Percentiles rank a stretch among this genome's conserved stretches.
Conservation (phyloP, 345 rosid genomes). For the Euphorbia tirucalli region DNA sequence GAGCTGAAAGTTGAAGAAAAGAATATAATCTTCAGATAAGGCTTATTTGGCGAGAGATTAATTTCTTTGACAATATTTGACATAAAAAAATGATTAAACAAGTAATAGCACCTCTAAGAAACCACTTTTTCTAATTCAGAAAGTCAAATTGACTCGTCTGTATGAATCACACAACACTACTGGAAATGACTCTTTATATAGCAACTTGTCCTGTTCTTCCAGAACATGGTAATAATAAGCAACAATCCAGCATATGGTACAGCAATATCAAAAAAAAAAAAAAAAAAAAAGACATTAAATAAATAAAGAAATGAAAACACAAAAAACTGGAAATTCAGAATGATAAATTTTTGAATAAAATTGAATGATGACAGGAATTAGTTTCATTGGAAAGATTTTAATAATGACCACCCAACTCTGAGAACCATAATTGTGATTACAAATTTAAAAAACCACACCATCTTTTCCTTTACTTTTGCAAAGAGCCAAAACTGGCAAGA, state of each 20-base stretch:
- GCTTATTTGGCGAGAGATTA: background rate
- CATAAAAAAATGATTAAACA: constrained; percentile 9
- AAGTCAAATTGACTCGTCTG: constrained; percentile 58
- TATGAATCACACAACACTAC: constrained; percentile 59
- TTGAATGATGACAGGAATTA: background rate
- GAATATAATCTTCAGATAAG: constrained; percentile 2
- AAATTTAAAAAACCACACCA: background rate
- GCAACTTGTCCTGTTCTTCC: constrained; percentile 55
- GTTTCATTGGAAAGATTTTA: background rate
- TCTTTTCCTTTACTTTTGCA: background rate
- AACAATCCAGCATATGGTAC: background rate
- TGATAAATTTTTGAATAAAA: background rate
- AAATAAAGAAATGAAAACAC: background rate
- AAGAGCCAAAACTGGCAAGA: background rate
- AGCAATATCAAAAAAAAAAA: too few species aligned
- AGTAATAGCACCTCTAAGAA: constrained; percentile 61
- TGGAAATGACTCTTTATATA: constrained; percentile 52
- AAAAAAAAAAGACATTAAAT: background rate
- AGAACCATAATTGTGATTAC: background rate
- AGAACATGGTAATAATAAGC: constrained; percentile 10
- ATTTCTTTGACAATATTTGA: background rate
- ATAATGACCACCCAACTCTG: background rate
- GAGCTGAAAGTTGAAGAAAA: constrained; percentile 47
- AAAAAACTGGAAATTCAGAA: background rate
- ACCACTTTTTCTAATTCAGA: constrained; percentile 58